Evolutionary conservation across 208 protist genomes (phyloP).

Genomic region (Leishmania turanica): DNA sequence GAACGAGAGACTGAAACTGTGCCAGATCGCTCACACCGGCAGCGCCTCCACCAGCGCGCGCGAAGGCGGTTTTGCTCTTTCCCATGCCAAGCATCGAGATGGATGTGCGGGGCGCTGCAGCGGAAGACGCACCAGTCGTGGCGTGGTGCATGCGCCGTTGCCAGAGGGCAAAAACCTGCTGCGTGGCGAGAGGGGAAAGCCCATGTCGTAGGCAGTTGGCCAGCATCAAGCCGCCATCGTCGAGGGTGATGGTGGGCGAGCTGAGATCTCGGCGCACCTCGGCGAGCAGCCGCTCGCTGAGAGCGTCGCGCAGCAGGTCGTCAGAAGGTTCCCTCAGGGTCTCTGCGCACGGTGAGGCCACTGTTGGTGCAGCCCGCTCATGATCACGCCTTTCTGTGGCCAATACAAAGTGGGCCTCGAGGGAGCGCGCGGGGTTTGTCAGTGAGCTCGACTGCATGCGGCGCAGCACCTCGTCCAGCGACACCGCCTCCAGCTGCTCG

Average conservation of each 20-base stretch:
- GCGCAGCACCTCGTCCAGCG: conserved; percentile 73
- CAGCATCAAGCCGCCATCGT: conserved; percentile 59
- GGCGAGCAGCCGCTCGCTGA: conserved; percentile 25
- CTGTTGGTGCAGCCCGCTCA: not conserved
- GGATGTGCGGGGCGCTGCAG: not conserved
- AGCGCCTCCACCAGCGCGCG: conserved; percentile 5
- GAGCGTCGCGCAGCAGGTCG: conserved; percentile 15
- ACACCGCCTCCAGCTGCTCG: conserved; percentile 37
- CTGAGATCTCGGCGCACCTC: conserved; percentile 24
- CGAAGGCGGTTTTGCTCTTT: not conserved
- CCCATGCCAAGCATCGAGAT: conserved; percentile 18
- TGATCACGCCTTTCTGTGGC: not conserved
- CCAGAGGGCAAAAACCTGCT: conserved; percentile 27
- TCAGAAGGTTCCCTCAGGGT: not conserved
- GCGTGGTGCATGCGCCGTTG: conserved; percentile 17
- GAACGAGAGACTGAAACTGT: conserved; percentile 48
- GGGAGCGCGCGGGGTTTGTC: conserved; percentile 58
- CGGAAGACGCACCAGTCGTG: not conserved
- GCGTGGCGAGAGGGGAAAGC: conserved; percentile 35
- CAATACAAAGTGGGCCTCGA: conserved; percentile 67
- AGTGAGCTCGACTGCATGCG: conserved; percentile 80
- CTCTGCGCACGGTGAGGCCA: not conserved
- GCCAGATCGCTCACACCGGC: conserved; percentile 8
- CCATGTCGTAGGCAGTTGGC: conserved; percentile 69
- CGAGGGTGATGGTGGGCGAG: conserved; percentile 31